phyloP scores from a whole-genome alignment of 345 rosid species.

The Salix exigua region DNA sequence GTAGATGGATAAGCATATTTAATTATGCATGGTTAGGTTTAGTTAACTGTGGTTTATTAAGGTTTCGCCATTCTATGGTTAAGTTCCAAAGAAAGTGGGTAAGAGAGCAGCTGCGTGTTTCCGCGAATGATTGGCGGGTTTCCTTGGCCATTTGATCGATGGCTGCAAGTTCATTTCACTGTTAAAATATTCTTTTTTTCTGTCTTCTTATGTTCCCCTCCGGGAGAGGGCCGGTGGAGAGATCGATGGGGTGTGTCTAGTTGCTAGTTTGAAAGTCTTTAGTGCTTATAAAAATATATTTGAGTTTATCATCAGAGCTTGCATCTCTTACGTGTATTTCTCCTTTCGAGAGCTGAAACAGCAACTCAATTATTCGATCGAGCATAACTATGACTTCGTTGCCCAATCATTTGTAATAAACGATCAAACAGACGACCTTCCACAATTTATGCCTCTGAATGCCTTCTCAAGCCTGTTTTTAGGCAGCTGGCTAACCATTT shows the following conservation, averaged over 20 bases:
- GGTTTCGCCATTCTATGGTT: not conserved
- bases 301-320: no score
- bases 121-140: constrained; percentile 44
- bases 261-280: not conserved
- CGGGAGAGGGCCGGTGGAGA: not conserved
- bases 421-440: not conserved
- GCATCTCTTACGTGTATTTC: no score
- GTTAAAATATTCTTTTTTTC: not conserved
- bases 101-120: constrained; percentile 55
- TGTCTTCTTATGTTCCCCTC: not conserved
- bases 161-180: not conserved
- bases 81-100: constrained; percentile 52
- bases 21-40: not conserved
- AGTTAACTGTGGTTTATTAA: constrained; percentile 10
- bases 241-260: not conserved
- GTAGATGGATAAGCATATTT: not conserved
- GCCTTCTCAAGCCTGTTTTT: not conserved
- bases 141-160: constrained; percentile 38
- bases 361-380: no score
- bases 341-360: no score
- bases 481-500: not conserved
- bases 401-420: constrained; percentile 9
- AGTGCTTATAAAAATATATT: no score
- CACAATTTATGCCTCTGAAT: not conserved
- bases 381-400: no score